Evolutionary conservation across 495 filamentous ascomycete species (phyloP).

Genomic region (Hyaloscypha bicolor): DNA sequence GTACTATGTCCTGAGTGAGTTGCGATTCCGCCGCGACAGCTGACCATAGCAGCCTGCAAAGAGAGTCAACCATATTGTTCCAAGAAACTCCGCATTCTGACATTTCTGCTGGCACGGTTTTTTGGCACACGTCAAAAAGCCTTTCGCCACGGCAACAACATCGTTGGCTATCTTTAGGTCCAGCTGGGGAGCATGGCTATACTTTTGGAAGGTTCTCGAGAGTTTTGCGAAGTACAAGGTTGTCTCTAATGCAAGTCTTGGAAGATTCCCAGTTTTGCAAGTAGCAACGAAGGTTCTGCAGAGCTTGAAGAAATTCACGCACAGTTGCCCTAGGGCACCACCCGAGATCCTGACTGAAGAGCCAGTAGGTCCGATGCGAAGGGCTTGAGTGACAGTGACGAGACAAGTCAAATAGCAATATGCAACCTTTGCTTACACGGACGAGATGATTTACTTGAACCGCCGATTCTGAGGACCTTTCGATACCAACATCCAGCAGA

Average conservation of each 20-base stretch:
- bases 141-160: neutral
- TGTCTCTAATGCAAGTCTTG: neutral
- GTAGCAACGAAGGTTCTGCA: neutral
- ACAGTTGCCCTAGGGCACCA: neutral
- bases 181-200: neutral
- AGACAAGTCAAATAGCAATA: too few relatives aligned
- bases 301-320: neutral
- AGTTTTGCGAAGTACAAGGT: neutral
- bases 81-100: neutral
- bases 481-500: too few relatives aligned
- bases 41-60: conserved; percentile 34
- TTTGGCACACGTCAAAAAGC: neutral
- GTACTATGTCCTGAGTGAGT: conserved; percentile 36
- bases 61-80: too few relatives aligned
- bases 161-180: neutral
- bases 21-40: conserved; percentile 29
- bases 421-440: too few relatives aligned
- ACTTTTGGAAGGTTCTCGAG: neutral
- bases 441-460: too few relatives aligned
- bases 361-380: too few relatives aligned
- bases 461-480: too few relatives aligned
- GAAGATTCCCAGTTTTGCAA: neutral
- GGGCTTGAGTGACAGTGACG: too few relatives aligned
- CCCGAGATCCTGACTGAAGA: neutral
- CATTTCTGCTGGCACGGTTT: neutral